Percentiles rank a stretch among this genome's conserved stretches.
These are phyloP conservation scores for Brassica nigra DNA, from an alignment of 345 rosid species.

Conservation along the genomic window DNA sequence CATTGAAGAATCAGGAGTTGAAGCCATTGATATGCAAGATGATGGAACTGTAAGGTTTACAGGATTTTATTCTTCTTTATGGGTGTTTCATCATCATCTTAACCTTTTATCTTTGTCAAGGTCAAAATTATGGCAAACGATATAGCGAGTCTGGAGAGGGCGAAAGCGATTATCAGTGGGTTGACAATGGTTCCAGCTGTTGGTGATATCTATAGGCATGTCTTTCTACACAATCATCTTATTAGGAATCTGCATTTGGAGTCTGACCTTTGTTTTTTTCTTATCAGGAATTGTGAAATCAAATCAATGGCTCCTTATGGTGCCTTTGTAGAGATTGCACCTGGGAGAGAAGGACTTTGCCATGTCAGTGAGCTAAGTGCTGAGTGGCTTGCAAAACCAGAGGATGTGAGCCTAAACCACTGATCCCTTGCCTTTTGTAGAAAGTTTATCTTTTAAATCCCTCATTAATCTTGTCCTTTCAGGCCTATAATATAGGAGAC, in stretches of 20 bases:
- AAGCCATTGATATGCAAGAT: slow-evolving; percentile 82
- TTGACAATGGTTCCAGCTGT: slow-evolving; percentile 84
- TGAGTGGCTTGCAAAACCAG: slow-evolving; percentile 91
- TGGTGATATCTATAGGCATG: slow-evolving; percentile 86
- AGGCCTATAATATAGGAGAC: slow-evolving; percentile 91
- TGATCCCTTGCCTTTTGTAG: not conserved
- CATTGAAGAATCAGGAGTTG: slow-evolving; percentile 95
- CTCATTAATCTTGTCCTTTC: slow-evolving; percentile 24
- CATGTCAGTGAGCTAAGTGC: slow-evolving; percentile 92
- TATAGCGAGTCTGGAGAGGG: slow-evolving; percentile 74
- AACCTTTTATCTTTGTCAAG: slow-evolving; percentile 45
- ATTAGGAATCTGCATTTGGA: slow-evolving; percentile 14
- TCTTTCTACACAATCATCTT: not conserved
- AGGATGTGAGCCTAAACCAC: slow-evolving; percentile 66
- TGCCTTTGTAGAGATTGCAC: slow-evolving; percentile 93
- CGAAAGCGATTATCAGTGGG: slow-evolving; percentile 71
- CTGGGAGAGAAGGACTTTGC: slow-evolving; percentile 98
- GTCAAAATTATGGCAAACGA: slow-evolving; percentile 89
- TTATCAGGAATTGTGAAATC: slow-evolving; percentile 82
- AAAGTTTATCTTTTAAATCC: not conserved
- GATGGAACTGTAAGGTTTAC: slow-evolving; percentile 77
- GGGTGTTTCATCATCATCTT: slow-evolving; percentile 24
- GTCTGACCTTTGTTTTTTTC: slow-evolving; percentile 10
- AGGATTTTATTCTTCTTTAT: slow-evolving; percentile 4
- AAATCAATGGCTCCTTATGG: slow-evolving; percentile 90